Base-by-base conservation (phyloP, 2,329 filamentous ascomycete genomes). In the Scleromitrula shiraiana region DNA sequence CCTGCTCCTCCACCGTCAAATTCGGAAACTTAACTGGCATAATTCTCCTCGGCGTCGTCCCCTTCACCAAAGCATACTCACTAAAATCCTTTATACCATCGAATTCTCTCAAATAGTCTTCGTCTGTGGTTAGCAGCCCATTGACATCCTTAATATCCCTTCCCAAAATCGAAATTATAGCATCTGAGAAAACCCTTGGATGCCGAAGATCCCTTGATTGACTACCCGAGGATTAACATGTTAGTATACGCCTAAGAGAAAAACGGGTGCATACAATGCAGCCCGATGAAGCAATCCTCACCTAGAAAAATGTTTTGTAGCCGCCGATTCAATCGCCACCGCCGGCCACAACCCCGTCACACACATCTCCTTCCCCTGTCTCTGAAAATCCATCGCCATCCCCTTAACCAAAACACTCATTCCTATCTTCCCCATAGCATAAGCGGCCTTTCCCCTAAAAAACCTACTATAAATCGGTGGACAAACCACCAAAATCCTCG, bases 401-500 rank as follows among this genome's bases (percentile, higher is more conserved):
- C 88, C 88, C 62, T 88, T 87, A 0, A 84, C 88, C 37, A 94
- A 63, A 3, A 91, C 84, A 58, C 78, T 85, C 88, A 94, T 94
- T 37, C 74, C 85, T 3, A 91, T 76, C 62, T 93, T 93, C 2
- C 81, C 80, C 67, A 80, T 73, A 2, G 88, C 86, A 67, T 94
- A 94, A 12, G 84, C 86, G 1, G 87, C 86, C 74, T 94, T 94
- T 9, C 88, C 88, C 19, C 85, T 70, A 65, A 93, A 90, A 66
- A 94, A 94, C 24, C 88, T 75, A 53, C 79, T 85, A 66, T 94
- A 94, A 49, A 94, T 90, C 2, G 88, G 88, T 20, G 88, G 88
- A 60, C 81, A 85, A 46, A 94, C 83, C 46, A 93, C 84, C 38
- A 94, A 70, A 52, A 94, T 78, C 22, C 88, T 68, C 0, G 80